Percentiles rank a stretch among this genome's conserved stretches.
Conservation (phyloP, 257 asterid genomes). For the Salvia miltiorrhiza region DNA sequence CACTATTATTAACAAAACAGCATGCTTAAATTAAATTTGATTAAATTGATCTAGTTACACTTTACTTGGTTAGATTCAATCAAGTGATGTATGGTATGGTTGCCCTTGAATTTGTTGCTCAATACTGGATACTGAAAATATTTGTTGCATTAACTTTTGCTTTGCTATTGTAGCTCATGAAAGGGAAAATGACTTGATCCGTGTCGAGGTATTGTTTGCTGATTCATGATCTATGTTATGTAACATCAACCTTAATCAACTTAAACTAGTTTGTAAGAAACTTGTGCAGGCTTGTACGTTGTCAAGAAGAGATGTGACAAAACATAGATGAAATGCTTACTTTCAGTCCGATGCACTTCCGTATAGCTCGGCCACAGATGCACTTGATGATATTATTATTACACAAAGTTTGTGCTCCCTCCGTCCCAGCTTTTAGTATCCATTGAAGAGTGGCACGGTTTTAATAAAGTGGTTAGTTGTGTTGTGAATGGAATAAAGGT, state of each 20-base stretch:
- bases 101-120: not conserved
- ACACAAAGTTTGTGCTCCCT: constrained; percentile 9
- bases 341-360: constrained; percentile 6
- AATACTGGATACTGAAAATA: not conserved
- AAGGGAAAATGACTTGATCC: constrained; percentile 69
- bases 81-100: not conserved
- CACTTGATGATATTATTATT: constrained; percentile 13
- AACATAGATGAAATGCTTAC: constrained; percentile 36
- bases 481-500: too few species aligned
- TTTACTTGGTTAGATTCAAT: too few species aligned
- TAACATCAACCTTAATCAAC: constrained; percentile 8
- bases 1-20: not conserved
- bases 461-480: too few species aligned
- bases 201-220: constrained; percentile 56
- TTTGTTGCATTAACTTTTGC: not conserved
- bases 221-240: not conserved
- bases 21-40: not conserved
- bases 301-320: constrained; percentile 77
- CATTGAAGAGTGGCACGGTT: too few species aligned
- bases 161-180: constrained; percentile 66
- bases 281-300: constrained; percentile 38
- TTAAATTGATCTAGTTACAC: too few species aligned
- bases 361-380: constrained; percentile 9
- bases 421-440: too few species aligned
- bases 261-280: not conserved